Conservation (phyloP, 1,139 yeast genomes). For the Yamadazyma kanchanaburiensis region DNA sequence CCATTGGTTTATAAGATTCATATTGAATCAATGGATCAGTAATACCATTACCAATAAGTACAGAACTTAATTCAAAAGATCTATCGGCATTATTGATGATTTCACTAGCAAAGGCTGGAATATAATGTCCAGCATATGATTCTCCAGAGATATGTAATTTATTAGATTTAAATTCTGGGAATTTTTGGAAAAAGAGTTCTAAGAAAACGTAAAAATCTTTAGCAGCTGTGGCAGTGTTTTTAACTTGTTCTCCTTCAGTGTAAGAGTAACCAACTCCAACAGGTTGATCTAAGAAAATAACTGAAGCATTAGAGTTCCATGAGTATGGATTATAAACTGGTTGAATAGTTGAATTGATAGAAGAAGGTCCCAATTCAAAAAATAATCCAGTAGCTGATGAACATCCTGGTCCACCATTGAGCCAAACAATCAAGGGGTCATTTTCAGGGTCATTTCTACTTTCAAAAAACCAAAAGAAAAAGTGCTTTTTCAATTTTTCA, state of each 20-base stretch:
- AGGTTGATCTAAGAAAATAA: constrained; percentile 92
- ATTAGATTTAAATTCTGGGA: constrained; percentile 56
- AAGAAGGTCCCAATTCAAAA: constrained; percentile 86
- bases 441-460: constrained; percentile 83
- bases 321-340: constrained; percentile 76
- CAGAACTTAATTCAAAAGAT: constrained; percentile 64
- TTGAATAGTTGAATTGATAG: constrained; percentile 61
- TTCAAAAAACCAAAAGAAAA: constrained; percentile 87
- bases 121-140: constrained; percentile 85
- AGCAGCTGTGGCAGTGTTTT: constrained; percentile 68
- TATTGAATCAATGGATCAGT: constrained; percentile 74
- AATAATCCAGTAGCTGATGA: constrained; percentile 88
- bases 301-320: constrained; percentile 89
- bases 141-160: constrained; percentile 85
- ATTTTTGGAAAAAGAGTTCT: constrained; percentile 72
- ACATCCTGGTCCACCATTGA: constrained; percentile 92
- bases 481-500: constrained; percentile 58
- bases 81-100: constrained; percentile 64
- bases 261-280: constrained; percentile 86
- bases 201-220: constrained; percentile 76
- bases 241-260: constrained; percentile 52
- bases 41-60: constrained; percentile 80
- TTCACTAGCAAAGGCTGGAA: constrained; percentile 76
- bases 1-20: constrained; percentile 75
- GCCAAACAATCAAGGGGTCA: constrained; percentile 85